Evolutionary conservation across 176 grass and related monocot species (phyloP).

Genomic region (Dactylis glomerata): DNA sequence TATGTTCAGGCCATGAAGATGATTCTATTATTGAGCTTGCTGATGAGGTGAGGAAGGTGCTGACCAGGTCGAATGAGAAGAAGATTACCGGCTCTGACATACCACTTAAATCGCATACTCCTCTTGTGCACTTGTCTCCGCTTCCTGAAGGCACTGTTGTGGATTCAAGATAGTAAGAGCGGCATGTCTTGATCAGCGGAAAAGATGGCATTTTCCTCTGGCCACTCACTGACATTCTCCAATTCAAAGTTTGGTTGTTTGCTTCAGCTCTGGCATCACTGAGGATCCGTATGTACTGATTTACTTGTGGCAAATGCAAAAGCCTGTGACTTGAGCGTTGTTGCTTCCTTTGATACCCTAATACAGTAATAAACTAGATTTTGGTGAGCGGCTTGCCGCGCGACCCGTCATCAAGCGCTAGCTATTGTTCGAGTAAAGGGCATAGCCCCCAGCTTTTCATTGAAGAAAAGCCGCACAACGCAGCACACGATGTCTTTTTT

Average conservation of each 20-base stretch:
- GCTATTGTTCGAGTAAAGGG: no score
- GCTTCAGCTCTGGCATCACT: conserved; percentile 5
- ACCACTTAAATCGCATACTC: conserved; percentile 30
- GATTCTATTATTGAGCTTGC: conserved; percentile 57
- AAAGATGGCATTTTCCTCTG: conserved; percentile 18
- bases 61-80: conserved; percentile 43
- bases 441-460: no score
- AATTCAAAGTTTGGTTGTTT: neutral
- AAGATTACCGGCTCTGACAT: conserved; percentile 33
- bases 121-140: conserved; percentile 23
- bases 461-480: no score
- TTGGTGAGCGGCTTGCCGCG: no score
- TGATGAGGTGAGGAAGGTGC: conserved; percentile 68
- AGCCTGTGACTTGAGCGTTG: neutral
- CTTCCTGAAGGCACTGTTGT: conserved; percentile 42
- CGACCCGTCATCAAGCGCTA: no score
- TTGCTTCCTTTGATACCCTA: neutral
- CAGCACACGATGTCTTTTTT: no score
- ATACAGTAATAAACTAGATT: no score
- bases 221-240: conserved; percentile 5
- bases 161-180: conserved; percentile 39
- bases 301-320: conserved; percentile 17
- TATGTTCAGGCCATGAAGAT: conserved; percentile 69
- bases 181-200: neutral
- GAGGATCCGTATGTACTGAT: conserved; percentile 3